Base-by-base conservation (phyloP, 1,284 basidiomycete genomes). In the Cerrena zonata region DNA sequence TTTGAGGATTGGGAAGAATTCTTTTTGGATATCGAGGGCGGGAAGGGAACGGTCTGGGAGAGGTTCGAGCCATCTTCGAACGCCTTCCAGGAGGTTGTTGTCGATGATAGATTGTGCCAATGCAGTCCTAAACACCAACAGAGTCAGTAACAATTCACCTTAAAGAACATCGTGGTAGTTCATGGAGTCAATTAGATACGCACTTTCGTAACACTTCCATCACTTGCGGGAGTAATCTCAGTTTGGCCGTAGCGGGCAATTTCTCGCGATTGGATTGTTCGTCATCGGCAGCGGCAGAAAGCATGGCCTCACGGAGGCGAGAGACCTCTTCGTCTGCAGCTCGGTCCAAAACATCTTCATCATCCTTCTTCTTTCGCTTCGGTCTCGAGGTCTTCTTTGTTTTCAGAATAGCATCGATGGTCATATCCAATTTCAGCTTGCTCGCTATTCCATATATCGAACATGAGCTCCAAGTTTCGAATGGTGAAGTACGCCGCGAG, bases 131-230 rank as follows among this genome's bases (percentile, higher is more conserved):
- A 18, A 51, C 40, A 25, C 48, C 18, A 30, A n/a, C n/a, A n/a
- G n/a, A n/a, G n/a, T n/a, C n/a, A n/a, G n/a, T n/a, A n/a, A 7
- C 30, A 34, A 34, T 34, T 15, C 19, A 43, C n/a, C 13, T 48
- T 41, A 37, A 39, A 19, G 40, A 41, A 18, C 41, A 24, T 13
- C 23, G 55, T 5, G 53, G 47, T n/a, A n/a, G n/a, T n/a, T n/a
- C n/a, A n/a, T n/a, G n/a, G n/a, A n/a, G 26, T 26, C 21, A 4
- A 46, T 19, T 42, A 47, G 30, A 18, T 5, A 76, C 89, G 55
- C 62, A 94, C 94, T 96, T 98, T 69, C 94, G 89, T 53, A 99
- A 74, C 3, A 91, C 87, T n/a, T 89, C 85, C 76, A 96, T 89
- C 15, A 96, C 95, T 60, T 89, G 85, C 15, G 87, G 84, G 22